Evolutionary conservation across 2,329 filamentous ascomycete genomes (phyloP), one percentile per base, ranked within the genome.

Genomic region (Didymella lethalis): DNA sequence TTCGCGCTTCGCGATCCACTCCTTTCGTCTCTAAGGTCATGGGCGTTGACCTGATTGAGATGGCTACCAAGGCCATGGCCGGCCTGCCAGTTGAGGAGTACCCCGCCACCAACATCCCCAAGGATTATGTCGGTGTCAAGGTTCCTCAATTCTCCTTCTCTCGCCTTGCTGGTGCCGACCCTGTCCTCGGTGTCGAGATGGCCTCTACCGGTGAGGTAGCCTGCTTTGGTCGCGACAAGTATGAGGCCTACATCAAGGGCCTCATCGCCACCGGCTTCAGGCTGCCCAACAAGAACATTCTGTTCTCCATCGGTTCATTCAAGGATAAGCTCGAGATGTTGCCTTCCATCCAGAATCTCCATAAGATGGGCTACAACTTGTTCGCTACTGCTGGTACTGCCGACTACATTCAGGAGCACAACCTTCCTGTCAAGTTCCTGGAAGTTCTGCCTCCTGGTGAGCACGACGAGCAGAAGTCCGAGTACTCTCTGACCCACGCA

Each of bases 61-160:
- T 99, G 92, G 95, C 95, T 28, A 98, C 95, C 68, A 97, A 96
- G 83, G 94, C 94, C 16, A 98, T 98, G 80, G 92, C 95, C 81
- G 90, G 89, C 45, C 83, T 92, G 71, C 91, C 92, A 2, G 88
- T 98, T 64, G 81, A 86, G 54, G 90, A 90, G 68, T 98, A 98
- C 72, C 94, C 95, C 46, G 84, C 88, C 7, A 86, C 89, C 60
- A 88, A 86, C 57, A 86, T 97, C 48, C 86, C 90, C 4, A 84
- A 90, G 12, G 87, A 95, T 75, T 94, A 92, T 66, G 94, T 99
- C 49, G 95, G 92, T 81, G 92, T 97, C 76, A 99, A 99, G 83
- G 95, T 98, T 32, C 95, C 95, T 2, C 95, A 99, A 78, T 99
- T 99, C 85, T 97, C 93, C 66, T 99, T 99, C 88, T 97, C 95